Percentiles rank a stretch among this genome's conserved stretches.
Conservation (phyloP, 305 asterid genomes). For the Euphrasia arctica region DNA sequence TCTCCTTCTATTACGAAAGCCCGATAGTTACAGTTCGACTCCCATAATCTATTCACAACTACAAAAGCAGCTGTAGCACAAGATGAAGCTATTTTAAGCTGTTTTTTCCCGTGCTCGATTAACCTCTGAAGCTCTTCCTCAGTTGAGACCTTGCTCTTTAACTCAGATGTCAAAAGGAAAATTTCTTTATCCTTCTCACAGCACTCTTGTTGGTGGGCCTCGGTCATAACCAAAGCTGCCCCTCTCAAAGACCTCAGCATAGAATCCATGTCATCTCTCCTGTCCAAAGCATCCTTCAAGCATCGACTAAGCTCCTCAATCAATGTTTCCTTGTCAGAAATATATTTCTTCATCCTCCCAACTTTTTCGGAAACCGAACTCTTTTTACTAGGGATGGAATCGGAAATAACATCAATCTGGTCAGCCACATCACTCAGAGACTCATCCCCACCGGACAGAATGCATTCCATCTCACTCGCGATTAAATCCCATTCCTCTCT, state of each 20-base stretch:
- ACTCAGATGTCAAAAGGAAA: constrained; percentile 44
- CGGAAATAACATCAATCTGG: constrained; percentile 51
- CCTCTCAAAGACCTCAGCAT: constrained; percentile 97
- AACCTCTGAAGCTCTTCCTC: constrained; percentile 50
- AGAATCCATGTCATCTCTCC: constrained; percentile 70
- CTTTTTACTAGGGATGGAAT: constrained; percentile 46
- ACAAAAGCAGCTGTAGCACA: constrained; percentile 85
- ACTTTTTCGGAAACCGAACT: constrained; percentile 64
- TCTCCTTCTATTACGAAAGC: constrained; percentile 41
- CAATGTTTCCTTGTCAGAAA: constrained; percentile 60
- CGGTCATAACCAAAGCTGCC: constrained; percentile 82
- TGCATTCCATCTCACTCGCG: constrained; percentile 59
- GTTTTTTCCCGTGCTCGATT: constrained; percentile 50
- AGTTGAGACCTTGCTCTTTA: constrained; percentile 41
- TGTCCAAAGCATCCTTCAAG: constrained; percentile 67
- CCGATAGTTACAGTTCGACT: constrained; percentile 47
- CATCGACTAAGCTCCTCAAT: constrained; percentile 69
- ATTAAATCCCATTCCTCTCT: constrained; percentile 59
- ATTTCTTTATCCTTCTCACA: constrained; percentile 65
- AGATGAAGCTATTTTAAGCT: constrained; percentile 51
- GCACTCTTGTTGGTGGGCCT: constrained; percentile 84
- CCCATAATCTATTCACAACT: constrained; percentile 71
- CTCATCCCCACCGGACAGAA: constrained; percentile 66
- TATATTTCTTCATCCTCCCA: constrained; percentile 55
- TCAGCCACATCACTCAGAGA: constrained; percentile 65